These are phyloP conservation scores for Cephalotrichum gorgonifer DNA, from an alignment of 2,329 filamentous ascomycete species.

Conservation along the genomic window DNA sequence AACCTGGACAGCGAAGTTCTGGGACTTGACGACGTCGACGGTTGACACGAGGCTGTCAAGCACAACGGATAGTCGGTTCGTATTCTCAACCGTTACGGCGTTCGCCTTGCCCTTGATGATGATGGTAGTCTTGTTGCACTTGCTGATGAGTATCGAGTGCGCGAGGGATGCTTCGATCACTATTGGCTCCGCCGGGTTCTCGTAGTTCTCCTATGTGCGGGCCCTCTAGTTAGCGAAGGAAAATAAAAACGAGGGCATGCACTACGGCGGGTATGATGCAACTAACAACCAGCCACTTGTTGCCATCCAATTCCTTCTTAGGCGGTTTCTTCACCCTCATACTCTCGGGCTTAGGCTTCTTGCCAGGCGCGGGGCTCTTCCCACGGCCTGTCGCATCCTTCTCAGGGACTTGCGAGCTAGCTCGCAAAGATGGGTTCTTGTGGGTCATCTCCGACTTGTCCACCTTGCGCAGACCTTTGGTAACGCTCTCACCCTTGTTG, in stretches of 20 bases:
- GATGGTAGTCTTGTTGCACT: constrained; percentile 84
- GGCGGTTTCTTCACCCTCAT: constrained; percentile 77
- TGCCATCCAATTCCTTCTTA: constrained; percentile 70
- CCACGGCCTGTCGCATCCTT: constrained; percentile 45
- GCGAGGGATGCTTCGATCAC: constrained; percentile 73
- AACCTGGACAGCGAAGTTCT: constrained; percentile 91
- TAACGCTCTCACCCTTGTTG: constrained; percentile 83
- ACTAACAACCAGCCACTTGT: constrained; percentile 83
- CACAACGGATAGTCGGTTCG: constrained; percentile 69
- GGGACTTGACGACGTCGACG: constrained; percentile 89
- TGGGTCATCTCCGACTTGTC: constrained; percentile 96
- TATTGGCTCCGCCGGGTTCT: constrained; percentile 61
- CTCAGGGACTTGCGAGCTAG: constrained; percentile 58
- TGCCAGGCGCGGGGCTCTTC: constrained; percentile 81
- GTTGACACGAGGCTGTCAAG: constrained; percentile 84
- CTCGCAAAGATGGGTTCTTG: constrained; percentile 84
- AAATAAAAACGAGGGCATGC: constrained; percentile 2
- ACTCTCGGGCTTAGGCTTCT: constrained; percentile 77
- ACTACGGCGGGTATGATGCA: not conserved
- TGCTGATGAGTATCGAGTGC: constrained; percentile 85
- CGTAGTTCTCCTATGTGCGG: constrained; percentile 68
- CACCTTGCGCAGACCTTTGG: constrained; percentile 81
- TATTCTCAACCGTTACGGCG: constrained; percentile 93
- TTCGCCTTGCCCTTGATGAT: constrained; percentile 91
- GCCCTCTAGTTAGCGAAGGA: not conserved